A percentile compares a stretch with the other conserved stretches of the same genome.
phyloP scores from a whole-genome alignment of 169 alveolate genomes.

The Cryptosporidium sp. region DNA sequence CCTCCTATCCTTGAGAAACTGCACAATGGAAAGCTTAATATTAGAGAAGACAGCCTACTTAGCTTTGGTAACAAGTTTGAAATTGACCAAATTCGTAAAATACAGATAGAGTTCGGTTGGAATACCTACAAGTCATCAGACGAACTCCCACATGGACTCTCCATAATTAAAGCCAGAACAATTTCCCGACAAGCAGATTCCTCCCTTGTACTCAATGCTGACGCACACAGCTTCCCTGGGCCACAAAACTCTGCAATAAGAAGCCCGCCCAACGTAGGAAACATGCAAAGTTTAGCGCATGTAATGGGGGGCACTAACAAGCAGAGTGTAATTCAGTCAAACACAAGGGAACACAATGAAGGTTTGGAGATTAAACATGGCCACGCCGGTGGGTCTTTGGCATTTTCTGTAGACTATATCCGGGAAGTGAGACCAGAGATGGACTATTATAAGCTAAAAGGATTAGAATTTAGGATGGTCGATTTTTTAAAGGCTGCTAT shows the following conservation, averaged over 20 bases:
- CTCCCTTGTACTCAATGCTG: neutral
- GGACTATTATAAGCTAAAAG: conserved; percentile 21
- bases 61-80: conserved; percentile 54
- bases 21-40: conserved; percentile 32
- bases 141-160: conserved; percentile 47
- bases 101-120: conserved; percentile 43
- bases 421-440: conserved; percentile 56
- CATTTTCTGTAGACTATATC: conserved; percentile 35
- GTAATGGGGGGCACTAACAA: neutral
- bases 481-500: conserved; percentile 43
- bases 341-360: neutral
- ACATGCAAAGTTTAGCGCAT: neutral
- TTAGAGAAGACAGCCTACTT: conserved; percentile 50
- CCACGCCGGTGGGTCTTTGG: neutral
- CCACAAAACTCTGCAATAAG: neutral
- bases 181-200: neutral
- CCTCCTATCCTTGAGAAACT: conserved; percentile 51
- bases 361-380: conserved; percentile 1
- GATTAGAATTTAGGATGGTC: conserved; percentile 24
- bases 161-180: conserved; percentile 3
- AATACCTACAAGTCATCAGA: conserved; percentile 9
- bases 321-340: neutral
- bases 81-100: conserved; percentile 37
- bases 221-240: neutral
- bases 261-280: neutral